A percentile compares a stretch with the other conserved stretches of the same genome.
Evolutionary conservation across 495 filamentous ascomycete genomes (phyloP).

Genomic region (Penicillium subrubescens): DNA sequence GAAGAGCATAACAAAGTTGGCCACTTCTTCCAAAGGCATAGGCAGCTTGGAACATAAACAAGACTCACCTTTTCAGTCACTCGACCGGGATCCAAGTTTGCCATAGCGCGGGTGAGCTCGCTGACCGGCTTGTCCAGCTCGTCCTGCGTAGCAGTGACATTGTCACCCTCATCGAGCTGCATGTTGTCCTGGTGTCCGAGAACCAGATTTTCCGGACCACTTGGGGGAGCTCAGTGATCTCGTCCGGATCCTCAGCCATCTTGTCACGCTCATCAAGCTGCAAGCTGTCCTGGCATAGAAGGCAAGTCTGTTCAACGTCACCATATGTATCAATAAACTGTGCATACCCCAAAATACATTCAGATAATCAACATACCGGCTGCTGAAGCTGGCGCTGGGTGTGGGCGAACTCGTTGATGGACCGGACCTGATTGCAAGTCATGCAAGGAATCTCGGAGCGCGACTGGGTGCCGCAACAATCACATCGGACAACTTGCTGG

Average conservation of each 20-base stretch:
- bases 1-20: neutral
- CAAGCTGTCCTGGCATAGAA: constrained; percentile 2
- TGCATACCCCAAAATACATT: neutral
- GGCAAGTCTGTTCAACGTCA: neutral
- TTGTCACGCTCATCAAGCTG: constrained; percentile 4
- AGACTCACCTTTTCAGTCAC: neutral
- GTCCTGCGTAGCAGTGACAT: no score
- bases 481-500: constrained; percentile 3
- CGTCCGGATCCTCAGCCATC: neutral
- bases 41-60: neutral
- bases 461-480: neutral
- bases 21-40: neutral
- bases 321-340: neutral
- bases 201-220: no score
- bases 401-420: constrained; percentile 57
- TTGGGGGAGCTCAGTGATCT: no score
- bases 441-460: constrained; percentile 41
- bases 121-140: no score
- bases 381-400: constrained; percentile 51
- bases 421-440: constrained; percentile 50
- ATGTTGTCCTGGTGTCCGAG: no score
- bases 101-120: neutral
- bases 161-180: neutral
- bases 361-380: neutral
- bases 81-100: neutral